Evolutionary conservation across 805 yeast species (phyloP), one percentile per base, ranked within the genome.

Genomic region (Debaryomyces maramus): DNA sequence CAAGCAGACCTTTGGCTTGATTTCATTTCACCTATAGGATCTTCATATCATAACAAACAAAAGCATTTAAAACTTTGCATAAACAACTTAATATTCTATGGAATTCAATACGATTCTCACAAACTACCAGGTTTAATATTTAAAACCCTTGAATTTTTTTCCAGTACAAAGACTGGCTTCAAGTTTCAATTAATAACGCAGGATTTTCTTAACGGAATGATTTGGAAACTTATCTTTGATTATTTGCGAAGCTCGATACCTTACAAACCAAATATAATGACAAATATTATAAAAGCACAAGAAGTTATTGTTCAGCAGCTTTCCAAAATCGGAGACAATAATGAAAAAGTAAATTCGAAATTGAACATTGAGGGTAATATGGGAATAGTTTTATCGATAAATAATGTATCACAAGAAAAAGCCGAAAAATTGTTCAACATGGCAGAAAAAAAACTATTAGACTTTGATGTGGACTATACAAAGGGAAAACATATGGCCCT

Each of bases 1-100:
- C 73, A 67, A 40, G 49, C 53, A 8, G 73, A 68, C 34, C 41
- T 70, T 7, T 70, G 73, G 73, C 14, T 38, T 3, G 44, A 52
- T 10, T 66, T 52, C 39, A 51, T 54, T 19, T 48, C 46, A 16
- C 45, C 43, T 15, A 56, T 69, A 4, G 40, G 60, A 5, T 32
- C 40, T 3, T 50, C 51, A 2, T 58, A 55, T 46, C 45, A 50
- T 17, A 44, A 50, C 18, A 55, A 49, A 29, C 42, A 43, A 3
- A 48, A 51, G 11, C 53, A 47, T 30, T 17, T 58, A 24, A 48
- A 51, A 22, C 18, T 44, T 31, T 45, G 56, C 6, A 34, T 70
- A 15, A 50, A 55, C 24, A 63, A 62, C 34, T 43, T 69, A 17
- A 32, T 61, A 3, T 63, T 47, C 40, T 63, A 60, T 41, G 48